These are phyloP conservation scores for Penicillium sclerotigenum DNA, from an alignment of 2,329 filamentous ascomycete genomes.

Conservation along the genomic window DNA sequence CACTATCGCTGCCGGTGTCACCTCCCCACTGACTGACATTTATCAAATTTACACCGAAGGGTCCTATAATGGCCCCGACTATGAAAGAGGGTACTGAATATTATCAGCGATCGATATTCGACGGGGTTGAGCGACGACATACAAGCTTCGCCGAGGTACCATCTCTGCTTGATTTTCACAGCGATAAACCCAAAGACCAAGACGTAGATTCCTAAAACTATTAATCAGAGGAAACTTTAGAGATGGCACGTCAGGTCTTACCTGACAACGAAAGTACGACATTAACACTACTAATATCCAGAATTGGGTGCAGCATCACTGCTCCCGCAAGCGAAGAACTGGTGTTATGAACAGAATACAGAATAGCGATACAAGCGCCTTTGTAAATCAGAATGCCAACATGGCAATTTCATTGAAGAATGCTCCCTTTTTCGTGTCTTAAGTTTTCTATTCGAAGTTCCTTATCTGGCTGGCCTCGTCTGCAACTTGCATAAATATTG, in stretches of 20 bases:
- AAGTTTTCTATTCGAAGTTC: background rate
- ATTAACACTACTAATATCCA: constrained; percentile 37
- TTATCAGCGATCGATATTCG: background rate
- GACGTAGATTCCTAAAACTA: constrained; percentile 30
- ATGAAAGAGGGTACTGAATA: constrained; percentile 53
- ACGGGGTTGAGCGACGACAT: constrained; percentile 7
- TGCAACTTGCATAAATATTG: background rate
- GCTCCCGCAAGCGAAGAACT: background rate
- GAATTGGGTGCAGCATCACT: constrained; percentile 36
- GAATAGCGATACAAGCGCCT: background rate
- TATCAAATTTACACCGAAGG: constrained; percentile 54
- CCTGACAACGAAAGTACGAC: constrained; percentile 34
- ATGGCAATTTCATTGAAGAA: background rate
- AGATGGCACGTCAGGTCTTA: constrained; percentile 10
- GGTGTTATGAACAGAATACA: background rate
- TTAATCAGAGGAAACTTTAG: constrained; percentile 7
- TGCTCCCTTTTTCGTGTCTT: background rate
- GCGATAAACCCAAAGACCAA: constrained; percentile 36
- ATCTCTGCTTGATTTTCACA: constrained; percentile 37
- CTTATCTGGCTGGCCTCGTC: background rate
- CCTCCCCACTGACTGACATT: constrained; percentile 43
- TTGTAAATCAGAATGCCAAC: background rate
- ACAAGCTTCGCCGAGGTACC: constrained; percentile 44
- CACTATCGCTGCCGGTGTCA: constrained; percentile 31
- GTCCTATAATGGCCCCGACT: constrained; percentile 55